phyloP scores from a whole-genome alignment of 352 stramenopile species.

The Globisporangium viniferum region DNA sequence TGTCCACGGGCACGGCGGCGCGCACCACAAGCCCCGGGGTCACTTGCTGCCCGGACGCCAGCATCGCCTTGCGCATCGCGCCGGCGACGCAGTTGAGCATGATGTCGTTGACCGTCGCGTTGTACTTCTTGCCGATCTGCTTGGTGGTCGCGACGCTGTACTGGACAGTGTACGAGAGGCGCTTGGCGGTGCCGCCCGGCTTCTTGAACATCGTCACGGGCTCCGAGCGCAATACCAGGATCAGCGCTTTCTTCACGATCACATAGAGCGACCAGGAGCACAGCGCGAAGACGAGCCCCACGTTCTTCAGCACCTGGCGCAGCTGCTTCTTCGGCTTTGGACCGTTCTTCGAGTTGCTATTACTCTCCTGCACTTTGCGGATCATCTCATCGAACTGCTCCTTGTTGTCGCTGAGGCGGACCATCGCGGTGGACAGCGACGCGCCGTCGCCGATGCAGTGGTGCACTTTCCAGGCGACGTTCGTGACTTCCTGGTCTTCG shows the following conservation, averaged over 20 bases:
- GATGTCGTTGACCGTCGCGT: slow-evolving; percentile 76
- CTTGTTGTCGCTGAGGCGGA: slow-evolving; percentile 72
- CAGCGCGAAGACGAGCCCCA: slow-evolving; percentile 29
- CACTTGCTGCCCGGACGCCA: slow-evolving; percentile 35
- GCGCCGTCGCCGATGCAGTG: slow-evolving; percentile 78
- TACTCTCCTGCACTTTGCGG: slow-evolving; percentile 36
- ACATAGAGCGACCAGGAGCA: slow-evolving; percentile 58
- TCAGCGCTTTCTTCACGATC: slow-evolving; percentile 47
- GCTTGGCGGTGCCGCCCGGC: slow-evolving; percentile 52
- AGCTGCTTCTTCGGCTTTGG: slow-evolving; percentile 15
- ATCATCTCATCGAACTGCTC: slow-evolving; percentile 62
- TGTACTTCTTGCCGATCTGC: slow-evolving; percentile 60
- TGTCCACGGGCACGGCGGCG: slow-evolving; percentile 75
- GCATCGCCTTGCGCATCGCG: slow-evolving; percentile 69
- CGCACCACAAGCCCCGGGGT: slow-evolving; percentile 48
- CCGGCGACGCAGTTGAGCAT: slow-evolving; percentile 77
- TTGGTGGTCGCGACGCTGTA: slow-evolving; percentile 76
- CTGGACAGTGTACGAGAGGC: slow-evolving; percentile 64
- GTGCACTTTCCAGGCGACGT: slow-evolving; percentile 68
- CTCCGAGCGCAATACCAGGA: slow-evolving; percentile 50
- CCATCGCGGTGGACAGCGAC: slow-evolving; percentile 56
- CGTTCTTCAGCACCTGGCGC: slow-evolving; percentile 22
- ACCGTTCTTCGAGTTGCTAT: slow-evolving; percentile 29
- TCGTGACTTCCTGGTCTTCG: slow-evolving; percentile 29
- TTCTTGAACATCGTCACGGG: slow-evolving; percentile 68